Percentiles rank a stretch among this genome's conserved stretches.
phyloP scores from a whole-genome alignment of 257 asterid species.

The Solanum sitiens region DNA sequence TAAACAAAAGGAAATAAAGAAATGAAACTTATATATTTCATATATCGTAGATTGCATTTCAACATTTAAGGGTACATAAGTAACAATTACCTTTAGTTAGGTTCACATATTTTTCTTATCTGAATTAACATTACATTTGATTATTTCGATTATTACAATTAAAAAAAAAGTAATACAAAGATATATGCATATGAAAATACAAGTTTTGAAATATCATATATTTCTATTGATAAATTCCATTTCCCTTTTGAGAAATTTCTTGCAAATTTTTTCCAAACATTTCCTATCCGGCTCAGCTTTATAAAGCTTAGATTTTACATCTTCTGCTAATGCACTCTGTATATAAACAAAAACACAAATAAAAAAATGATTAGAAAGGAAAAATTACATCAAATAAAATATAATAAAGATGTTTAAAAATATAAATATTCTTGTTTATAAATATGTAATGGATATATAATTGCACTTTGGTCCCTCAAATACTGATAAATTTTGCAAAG shows the following conservation, averaged over 20 bases:
- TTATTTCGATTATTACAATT: not conserved
- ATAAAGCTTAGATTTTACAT: conserved; percentile 23
- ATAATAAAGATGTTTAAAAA: not conserved
- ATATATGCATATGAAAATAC: not conserved
- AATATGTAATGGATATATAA: not conserved
- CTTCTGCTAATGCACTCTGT: conserved; percentile 44
- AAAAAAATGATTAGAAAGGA: not conserved
- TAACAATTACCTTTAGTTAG: not conserved
- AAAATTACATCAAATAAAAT: not conserved
- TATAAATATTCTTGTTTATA: not conserved
- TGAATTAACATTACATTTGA: not conserved
- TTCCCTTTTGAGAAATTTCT: conserved; percentile 37
- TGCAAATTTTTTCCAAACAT: conserved; percentile 53
- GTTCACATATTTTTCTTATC: not conserved
- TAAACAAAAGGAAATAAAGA: not conserved
- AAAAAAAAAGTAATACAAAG: not conserved
- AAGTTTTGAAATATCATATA: not conserved
- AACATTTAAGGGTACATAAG: not conserved
- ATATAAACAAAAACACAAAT: not conserved
- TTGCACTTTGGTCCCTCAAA: not conserved
- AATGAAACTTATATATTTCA: not conserved
- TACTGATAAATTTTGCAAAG: not conserved
- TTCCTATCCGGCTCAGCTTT: conserved; percentile 42
- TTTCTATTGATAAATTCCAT: not conserved
- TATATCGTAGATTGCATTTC: not conserved